A percentile compares a stretch with the other conserved stretches of the same genome.
These are phyloP conservation scores for Eucalyptus melliodora DNA, from an alignment of 345 rosid genomes.

Conservation along the genomic window DNA sequence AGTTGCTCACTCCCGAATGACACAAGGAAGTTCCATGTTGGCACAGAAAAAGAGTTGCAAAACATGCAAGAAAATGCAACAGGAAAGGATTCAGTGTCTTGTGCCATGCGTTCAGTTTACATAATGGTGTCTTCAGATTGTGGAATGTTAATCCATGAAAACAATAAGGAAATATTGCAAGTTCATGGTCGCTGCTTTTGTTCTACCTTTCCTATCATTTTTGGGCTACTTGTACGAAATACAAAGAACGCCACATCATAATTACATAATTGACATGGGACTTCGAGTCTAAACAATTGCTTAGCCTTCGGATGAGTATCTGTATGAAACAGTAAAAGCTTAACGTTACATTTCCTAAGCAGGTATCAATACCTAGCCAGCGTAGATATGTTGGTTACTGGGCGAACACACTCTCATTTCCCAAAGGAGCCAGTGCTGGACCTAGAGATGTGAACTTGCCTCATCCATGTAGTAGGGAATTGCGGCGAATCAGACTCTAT, in stretches of 20 bases:
- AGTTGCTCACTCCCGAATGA: background rate
- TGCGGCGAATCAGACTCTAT: constrained; percentile 71
- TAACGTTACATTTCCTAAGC: background rate
- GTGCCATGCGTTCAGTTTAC: background rate
- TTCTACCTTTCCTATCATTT: background rate
- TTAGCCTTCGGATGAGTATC: background rate
- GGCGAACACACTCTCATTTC: constrained; percentile 37
- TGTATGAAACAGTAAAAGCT: background rate
- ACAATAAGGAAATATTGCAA: background rate
- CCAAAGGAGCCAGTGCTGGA: constrained; percentile 15
- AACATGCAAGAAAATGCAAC: background rate
- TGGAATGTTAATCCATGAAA: background rate
- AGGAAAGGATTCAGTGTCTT: background rate
- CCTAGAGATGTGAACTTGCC: constrained; percentile 55
- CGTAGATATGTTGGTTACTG: constrained; percentile 82
- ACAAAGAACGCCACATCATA: background rate
- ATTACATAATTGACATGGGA: background rate
- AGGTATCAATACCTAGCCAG: constrained; percentile 98
- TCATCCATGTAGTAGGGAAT: constrained; percentile 44
- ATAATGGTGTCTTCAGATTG: background rate
- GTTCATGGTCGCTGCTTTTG: background rate
- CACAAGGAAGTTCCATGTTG: background rate
- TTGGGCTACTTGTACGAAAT: background rate
- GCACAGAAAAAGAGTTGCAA: background rate
- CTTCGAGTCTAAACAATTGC: background rate